Percentiles rank a stretch among this genome's conserved stretches.
phyloP scores from a whole-genome alignment of 2,329 filamentous ascomycete genomes.

The Colletotrichum tofieldiae region DNA sequence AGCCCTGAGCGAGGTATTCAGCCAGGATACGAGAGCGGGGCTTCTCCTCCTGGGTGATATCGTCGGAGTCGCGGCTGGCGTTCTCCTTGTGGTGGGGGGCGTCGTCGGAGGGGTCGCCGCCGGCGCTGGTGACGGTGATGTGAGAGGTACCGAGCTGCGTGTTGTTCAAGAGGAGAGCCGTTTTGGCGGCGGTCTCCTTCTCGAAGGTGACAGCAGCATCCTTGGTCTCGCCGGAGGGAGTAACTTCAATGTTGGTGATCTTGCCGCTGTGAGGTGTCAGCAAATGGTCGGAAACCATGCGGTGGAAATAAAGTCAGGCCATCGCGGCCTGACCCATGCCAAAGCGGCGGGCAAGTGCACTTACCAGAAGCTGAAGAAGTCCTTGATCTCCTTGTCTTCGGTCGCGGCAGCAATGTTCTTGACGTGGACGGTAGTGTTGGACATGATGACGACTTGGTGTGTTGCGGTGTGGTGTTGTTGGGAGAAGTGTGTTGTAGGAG shows the following conservation, averaged over 20 bases:
- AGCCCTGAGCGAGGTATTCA: slow-evolving; percentile 97
- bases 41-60: slow-evolving; percentile 96
- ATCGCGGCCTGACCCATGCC: not conserved
- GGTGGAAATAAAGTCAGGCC: slow-evolving; percentile 6
- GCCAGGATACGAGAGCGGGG: slow-evolving; percentile 93
- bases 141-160: slow-evolving; percentile 92
- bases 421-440: slow-evolving; percentile 82
- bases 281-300: not conserved
- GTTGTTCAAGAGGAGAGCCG: slow-evolving; percentile 95
- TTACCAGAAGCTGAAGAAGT: slow-evolving; percentile 98
- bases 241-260: slow-evolving; percentile 87
- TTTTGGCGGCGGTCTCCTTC: slow-evolving; percentile 97
- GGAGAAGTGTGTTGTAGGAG: slow-evolving; percentile 29
- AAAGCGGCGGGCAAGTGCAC: slow-evolving; percentile 48
- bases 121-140: slow-evolving; percentile 80
- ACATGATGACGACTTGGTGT: slow-evolving; percentile 60
- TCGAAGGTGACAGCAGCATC: slow-evolving; percentile 95
- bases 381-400: slow-evolving; percentile 89
- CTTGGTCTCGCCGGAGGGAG: slow-evolving; percentile 78
- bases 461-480: slow-evolving; percentile 26
- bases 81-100: slow-evolving; percentile 69
- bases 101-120: slow-evolving; percentile 76
- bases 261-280: slow-evolving; percentile 77
- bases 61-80: slow-evolving; percentile 72
- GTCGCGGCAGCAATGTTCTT: slow-evolving; percentile 89